A percentile compares a stretch with the other conserved stretches of the same genome.
phyloP scores from a whole-genome alignment of 176 grass and related monocot genomes.

The Hyparrhenia diplandra region DNA sequence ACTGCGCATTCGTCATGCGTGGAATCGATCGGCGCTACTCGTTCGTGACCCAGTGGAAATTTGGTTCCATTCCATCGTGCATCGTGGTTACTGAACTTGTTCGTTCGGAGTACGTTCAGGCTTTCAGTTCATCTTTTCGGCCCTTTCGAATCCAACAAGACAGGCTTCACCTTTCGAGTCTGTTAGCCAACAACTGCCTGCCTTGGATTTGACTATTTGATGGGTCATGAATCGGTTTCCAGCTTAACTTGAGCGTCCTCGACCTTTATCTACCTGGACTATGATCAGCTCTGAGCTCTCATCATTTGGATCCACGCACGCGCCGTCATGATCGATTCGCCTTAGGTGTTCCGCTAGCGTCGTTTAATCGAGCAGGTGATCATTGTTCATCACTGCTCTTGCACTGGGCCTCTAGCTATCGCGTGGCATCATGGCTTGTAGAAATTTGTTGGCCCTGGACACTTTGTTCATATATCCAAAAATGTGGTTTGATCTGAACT shows the following conservation, averaged over 20 bases:
- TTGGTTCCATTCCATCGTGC: too few relatives aligned
- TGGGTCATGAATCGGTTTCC: background rate
- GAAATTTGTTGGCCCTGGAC: too few relatives aligned
- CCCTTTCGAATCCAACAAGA: background rate
- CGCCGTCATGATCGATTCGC: background rate
- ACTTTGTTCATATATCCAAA: background rate
- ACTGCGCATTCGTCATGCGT: background rate
- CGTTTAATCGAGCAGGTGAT: background rate
- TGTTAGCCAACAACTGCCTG: background rate
- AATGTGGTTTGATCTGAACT: background rate
- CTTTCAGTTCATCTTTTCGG: background rate
- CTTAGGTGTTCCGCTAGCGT: background rate
- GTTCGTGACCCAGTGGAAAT: too few relatives aligned
- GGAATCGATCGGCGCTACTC: background rate
- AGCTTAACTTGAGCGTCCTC: background rate
- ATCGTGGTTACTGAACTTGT: background rate
- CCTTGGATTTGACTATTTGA: background rate
- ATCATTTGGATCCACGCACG: slow-evolving; percentile 25
- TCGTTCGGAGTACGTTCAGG: background rate
- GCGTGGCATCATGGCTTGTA: background rate
- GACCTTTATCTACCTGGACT: slow-evolving; percentile 19
- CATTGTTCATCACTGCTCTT: background rate
- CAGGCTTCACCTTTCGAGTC: background rate
- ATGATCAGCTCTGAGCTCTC: background rate
- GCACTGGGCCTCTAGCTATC: background rate